These are phyloP conservation scores for Phoenix roebelenii DNA, from an alignment of 176 grass and related monocot genomes.

Conservation along the genomic window DNA sequence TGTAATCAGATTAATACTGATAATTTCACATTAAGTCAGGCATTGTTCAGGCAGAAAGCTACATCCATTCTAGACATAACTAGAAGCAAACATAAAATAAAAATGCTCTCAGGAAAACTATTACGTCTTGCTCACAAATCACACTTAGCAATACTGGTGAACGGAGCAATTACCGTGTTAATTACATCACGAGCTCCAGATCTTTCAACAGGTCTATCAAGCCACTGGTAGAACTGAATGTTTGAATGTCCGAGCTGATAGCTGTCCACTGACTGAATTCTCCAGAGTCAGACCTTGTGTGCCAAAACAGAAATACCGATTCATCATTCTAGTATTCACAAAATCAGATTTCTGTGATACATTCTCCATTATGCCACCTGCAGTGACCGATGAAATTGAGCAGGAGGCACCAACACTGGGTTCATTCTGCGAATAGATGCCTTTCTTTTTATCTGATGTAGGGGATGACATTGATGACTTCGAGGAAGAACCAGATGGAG, in stretches of 20 bases:
- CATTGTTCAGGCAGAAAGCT: no score
- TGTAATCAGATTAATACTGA: no score
- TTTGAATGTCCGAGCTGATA: conserved; percentile 44
- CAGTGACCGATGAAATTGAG: conserved; percentile 45
- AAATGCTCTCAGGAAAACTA: no score
- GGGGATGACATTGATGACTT: conserved; percentile 26
- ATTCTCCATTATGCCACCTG: conserved; percentile 10
- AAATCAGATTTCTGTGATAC: conserved; percentile 23
- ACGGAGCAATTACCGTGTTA: no score
- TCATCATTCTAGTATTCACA: conserved; percentile 56
- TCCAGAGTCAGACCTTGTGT: conserved; percentile 59
- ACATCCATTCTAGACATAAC: no score
- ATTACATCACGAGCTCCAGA: no score
- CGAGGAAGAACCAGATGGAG: conserved; percentile 7
- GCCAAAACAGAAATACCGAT: conserved; percentile 69
- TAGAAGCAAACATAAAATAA: no score
- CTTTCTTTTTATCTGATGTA: conserved; percentile 43
- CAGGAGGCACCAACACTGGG: conserved; percentile 39
- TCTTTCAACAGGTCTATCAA: conserved; percentile 16
- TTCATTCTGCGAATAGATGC: conserved; percentile 36
- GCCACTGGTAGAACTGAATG: conserved; percentile 37
- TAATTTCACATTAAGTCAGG: no score
- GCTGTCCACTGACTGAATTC: conserved; percentile 43
- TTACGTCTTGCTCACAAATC: no score
- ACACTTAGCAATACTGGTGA: no score